A percentile compares a stretch with the other conserved stretches of the same genome.
Conservation (phyloP, 805 yeast genomes). For the Ogataea ganodermae region DNA sequence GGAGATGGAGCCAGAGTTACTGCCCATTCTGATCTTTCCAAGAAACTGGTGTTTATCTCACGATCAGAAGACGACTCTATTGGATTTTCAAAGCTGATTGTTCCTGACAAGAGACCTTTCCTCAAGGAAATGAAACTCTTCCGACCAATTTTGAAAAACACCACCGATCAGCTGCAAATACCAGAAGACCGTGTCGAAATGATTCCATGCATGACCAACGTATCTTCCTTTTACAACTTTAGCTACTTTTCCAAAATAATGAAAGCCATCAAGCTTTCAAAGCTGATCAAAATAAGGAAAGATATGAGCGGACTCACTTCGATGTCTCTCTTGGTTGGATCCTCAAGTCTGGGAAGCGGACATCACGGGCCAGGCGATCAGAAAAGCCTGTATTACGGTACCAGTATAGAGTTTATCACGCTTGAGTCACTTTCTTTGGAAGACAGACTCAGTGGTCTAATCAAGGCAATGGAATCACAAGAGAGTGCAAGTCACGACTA, state of each 20-base stretch:
- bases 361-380: constrained; percentile 13
- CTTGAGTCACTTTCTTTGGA: constrained; percentile 30
- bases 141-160: constrained; percentile 23
- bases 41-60: constrained; percentile 59
- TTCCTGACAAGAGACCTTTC: constrained; percentile 63
- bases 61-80: constrained; percentile 57
- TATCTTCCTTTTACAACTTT: constrained; percentile 54
- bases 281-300: constrained; percentile 54
- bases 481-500: background rate
- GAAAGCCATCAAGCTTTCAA: constrained; percentile 51
- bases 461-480: background rate
- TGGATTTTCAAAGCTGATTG: constrained; percentile 65
- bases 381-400: constrained; percentile 26
- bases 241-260: constrained; percentile 47
- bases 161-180: background rate
- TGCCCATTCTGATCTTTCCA: constrained; percentile 21
- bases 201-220: constrained; percentile 28
- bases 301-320: constrained; percentile 49
- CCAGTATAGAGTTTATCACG: constrained; percentile 35
- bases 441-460: constrained; percentile 14
- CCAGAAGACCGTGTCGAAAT: constrained; percentile 14
- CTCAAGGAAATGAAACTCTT: constrained; percentile 59
- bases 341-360: constrained; percentile 12
- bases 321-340: constrained; percentile 29
- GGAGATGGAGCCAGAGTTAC: background rate